Conservation (phyloP, 495 filamentous ascomycete genomes). For the Alectoria sarmentosa region DNA sequence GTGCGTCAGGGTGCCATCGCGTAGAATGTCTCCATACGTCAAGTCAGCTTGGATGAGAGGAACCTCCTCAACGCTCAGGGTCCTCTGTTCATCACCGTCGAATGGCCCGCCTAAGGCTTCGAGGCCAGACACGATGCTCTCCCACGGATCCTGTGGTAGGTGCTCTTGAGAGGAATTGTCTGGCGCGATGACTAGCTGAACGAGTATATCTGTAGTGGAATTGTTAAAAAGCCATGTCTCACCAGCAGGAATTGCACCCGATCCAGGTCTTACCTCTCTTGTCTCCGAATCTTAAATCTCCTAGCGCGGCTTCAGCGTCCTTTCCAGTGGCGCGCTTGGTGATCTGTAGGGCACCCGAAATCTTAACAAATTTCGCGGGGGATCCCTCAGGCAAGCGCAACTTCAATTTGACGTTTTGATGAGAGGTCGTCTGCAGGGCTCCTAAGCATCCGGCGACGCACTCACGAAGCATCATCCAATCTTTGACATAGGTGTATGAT, state of each 20-base stretch:
- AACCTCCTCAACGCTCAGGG: constrained; percentile 86
- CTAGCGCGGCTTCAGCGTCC: constrained; percentile 88
- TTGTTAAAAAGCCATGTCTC: constrained; percentile 14
- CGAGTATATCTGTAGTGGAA: constrained; percentile 62
- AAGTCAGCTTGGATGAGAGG: constrained; percentile 95
- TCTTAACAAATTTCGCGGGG: constrained; percentile 96
- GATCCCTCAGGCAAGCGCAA: constrained; percentile 92
- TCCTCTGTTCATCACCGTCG: constrained; percentile 79
- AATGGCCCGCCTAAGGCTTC: constrained; percentile 90
- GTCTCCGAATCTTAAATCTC: constrained; percentile 92
- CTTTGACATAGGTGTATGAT: constrained; percentile 96
- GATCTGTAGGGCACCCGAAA: constrained; percentile 92
- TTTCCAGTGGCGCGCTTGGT: constrained; percentile 96
- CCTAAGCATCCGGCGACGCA: constrained; percentile 94
- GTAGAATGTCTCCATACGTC: constrained; percentile 86
- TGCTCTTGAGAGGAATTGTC: constrained; percentile 82
- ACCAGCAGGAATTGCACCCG: constrained; percentile 12
- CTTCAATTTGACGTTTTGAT: constrained; percentile 97
- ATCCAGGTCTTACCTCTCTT: constrained; percentile 56
- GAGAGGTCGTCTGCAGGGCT: constrained; percentile 90
- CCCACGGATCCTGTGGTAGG: constrained; percentile 90
- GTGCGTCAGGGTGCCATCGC: constrained; percentile 83
- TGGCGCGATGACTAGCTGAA: constrained; percentile 88
- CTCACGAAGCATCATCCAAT: constrained; percentile 99
- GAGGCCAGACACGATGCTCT: constrained; percentile 89